Evolutionary conservation across 2,329 filamentous ascomycete genomes (phyloP), one percentile per base, ranked within the genome.

Genomic region (Colletotrichum abscissum): DNA sequence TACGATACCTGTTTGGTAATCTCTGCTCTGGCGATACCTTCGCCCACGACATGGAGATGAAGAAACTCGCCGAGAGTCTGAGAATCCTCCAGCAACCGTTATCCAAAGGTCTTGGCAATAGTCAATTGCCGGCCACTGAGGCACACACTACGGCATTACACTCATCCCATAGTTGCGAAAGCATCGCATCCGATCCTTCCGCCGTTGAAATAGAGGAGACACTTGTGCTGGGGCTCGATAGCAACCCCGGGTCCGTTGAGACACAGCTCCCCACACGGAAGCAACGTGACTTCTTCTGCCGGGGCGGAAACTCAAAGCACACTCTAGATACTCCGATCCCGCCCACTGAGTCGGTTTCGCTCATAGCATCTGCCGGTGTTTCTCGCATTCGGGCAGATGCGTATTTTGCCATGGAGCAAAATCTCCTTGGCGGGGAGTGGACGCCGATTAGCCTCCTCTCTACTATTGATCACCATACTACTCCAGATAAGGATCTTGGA

Each of bases 1-100:
- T 98, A 75, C 76, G 84, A n/a, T 83, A 81, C 0, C 85, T 98
- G 0, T 98, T 98, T 77, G 93, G 94, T 0, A 81, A 90, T 26
- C 83, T 91, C 33, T 97, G 95, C 80, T 90, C 89, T 0, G 87
- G 84, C 0, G 79, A 84, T 0, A 75, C 75, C 0, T 97, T 96
- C 78, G 82, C 84, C 1, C 91, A 96, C 77, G 94, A 97, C 75
- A 55, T 79, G 6, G 77, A 88, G 67, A 92, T 95, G 88, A 82
- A 86, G 8, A 56, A 59, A 1, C 22, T 79, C 33, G 63, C 57
- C 77, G 66, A 5, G 49, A 54, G 22, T 42, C 55, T 16, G 52
- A 63, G 24, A 22, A 55, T n/a, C 33, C 58, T 65, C 55, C 71
- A n/a, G 66, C 67, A 24, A n/a, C 28, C 24, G 19, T 9, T 24